A percentile compares a stretch with the other conserved stretches of the same genome.
phyloP scores from a whole-genome alignment of 2,329 filamentous ascomycete species.

The Aspergillus carbonarius region DNA sequence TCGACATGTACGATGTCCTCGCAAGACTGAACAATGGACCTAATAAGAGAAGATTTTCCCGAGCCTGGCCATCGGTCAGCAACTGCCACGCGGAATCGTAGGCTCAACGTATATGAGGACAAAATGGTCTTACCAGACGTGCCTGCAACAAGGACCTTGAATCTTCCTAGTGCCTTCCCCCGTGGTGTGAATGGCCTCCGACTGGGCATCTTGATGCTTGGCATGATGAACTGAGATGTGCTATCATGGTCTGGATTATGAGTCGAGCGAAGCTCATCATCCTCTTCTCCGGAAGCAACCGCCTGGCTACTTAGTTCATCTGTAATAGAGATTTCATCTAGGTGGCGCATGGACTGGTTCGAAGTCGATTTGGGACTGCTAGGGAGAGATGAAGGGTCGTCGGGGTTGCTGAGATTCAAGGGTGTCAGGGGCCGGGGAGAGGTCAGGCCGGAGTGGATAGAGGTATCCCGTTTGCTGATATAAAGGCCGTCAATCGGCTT shows the following conservation, averaged over 20 bases:
- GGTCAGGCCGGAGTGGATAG: slow-evolving; percentile 24
- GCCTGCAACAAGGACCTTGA: slow-evolving; percentile 87
- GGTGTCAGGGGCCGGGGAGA: slow-evolving; percentile 49
- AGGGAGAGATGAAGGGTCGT: slow-evolving; percentile 52
- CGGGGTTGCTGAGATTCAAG: slow-evolving; percentile 45
- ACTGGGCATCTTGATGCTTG: slow-evolving; percentile 86
- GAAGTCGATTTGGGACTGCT: slow-evolving; percentile 62
- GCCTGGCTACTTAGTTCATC: slow-evolving; percentile 59
- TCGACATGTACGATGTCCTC: slow-evolving; percentile 95
- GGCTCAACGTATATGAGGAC: not conserved
- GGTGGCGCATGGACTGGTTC: slow-evolving; percentile 57
- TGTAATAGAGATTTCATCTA: slow-evolving; percentile 56
- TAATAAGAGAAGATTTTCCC: slow-evolving; percentile 88
- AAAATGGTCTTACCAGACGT: slow-evolving; percentile 60
- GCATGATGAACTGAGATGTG: slow-evolving; percentile 88
- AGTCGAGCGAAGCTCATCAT: slow-evolving; percentile 39
- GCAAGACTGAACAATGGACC: slow-evolving; percentile 80
- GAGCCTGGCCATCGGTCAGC: slow-evolving; percentile 54
- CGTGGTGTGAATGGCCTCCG: slow-evolving; percentile 85
- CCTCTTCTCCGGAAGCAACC: slow-evolving; percentile 57
- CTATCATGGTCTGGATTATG: slow-evolving; percentile 36
- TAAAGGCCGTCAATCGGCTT: slow-evolving; percentile 25
- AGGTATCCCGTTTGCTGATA: slow-evolving; percentile 14
- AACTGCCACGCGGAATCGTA: not conserved
- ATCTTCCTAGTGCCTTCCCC: slow-evolving; percentile 77